A percentile compares a stretch with the other conserved stretches of the same genome.
Conservation (phyloP, 768 basidiomycete species). For the Lactarius vividus region DNA sequence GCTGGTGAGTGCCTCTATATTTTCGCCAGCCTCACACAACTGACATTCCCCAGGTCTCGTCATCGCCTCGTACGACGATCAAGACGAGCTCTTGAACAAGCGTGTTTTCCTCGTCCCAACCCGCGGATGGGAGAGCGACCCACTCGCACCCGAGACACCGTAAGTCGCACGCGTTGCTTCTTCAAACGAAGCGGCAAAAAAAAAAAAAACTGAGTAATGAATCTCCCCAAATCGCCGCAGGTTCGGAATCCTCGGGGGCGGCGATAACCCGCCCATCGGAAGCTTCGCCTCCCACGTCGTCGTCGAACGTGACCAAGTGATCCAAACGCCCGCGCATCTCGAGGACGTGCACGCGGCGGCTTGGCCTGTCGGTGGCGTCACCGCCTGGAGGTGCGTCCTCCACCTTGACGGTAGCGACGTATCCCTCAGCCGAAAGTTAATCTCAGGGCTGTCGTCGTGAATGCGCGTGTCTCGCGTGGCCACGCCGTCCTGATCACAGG, state of each 20-base stretch:
- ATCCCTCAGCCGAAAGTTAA: conserved; percentile 15
- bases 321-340: conserved; percentile 64
- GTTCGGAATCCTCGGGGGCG: conserved; percentile 69
- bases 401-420: background rate
- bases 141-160: conserved; percentile 64
- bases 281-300: conserved; percentile 77
- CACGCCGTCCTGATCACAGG: conserved; percentile 81
- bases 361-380: conserved; percentile 75
- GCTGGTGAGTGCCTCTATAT: conserved; percentile 46
- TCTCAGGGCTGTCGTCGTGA: conserved; percentile 59
- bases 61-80: conserved; percentile 49
- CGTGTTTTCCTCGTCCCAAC: conserved; percentile 75
- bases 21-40: background rate
- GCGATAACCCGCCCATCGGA: conserved; percentile 51
- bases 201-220: background rate
- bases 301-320: conserved; percentile 66
- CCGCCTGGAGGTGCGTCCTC: conserved; percentile 72
- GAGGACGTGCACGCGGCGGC: conserved; percentile 67
- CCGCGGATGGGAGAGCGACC: conserved; percentile 71
- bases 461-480: conserved; percentile 58
- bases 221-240: conserved; percentile 30
- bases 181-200: background rate
- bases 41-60: conserved; percentile 49
- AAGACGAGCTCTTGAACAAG: conserved; percentile 56
- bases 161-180: conserved; percentile 32